Base-by-base conservation (phyloP, 768 basidiomycete genomes). In the Rhodosporidiobolus odoratus region DNA sequence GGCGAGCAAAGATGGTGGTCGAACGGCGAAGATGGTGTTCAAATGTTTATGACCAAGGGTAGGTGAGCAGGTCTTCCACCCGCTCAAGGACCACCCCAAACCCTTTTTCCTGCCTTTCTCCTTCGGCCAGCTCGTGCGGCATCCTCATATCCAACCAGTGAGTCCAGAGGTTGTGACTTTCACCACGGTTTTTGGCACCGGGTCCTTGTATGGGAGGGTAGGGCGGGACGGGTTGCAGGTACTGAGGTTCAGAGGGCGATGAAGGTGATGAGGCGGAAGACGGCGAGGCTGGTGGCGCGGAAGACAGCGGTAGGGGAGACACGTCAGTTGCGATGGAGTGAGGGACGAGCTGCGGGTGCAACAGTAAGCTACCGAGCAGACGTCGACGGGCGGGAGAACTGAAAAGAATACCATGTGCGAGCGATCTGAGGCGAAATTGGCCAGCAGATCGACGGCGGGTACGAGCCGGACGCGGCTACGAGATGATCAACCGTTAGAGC, bases 401-500 rank as follows among this genome's bases (percentile, higher is more conserved):
- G n/a, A 37, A 17, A 25, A 6, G 27, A 59, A 30, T 2, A 72
- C 59, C 75, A 75, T 75, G 41, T 75, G 75, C 15, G 68, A 71
- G 6, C 75, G 65, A 53, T 73, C 71, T 0, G 72, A 73, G 16
- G 75, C 75, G 27, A 75, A 75, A 40, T 71, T 61, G 25, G 35
- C 30, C 4, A 75, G 52, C 2, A 75, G 53, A 27, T 53, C 50
- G 1, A 9, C 3, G 0, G 62, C 59, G 2, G 62, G 71, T 2
- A 75, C 75, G 25, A 73, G 16, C 3, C 75, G 71, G 23, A 75
- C 34, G 17, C 74, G 74, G 17, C 74, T 75, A 9, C n/a, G n/a
- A 13, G 35, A n/a, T n/a, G n/a, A n/a, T n/a, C n/a, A n/a, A n/a
- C n/a, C n/a, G n/a, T n/a, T n/a, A n/a, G n/a, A n/a, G n/a, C n/a